Conservation (phyloP, 306 rosid species). For the Alnus glutinosa region DNA sequence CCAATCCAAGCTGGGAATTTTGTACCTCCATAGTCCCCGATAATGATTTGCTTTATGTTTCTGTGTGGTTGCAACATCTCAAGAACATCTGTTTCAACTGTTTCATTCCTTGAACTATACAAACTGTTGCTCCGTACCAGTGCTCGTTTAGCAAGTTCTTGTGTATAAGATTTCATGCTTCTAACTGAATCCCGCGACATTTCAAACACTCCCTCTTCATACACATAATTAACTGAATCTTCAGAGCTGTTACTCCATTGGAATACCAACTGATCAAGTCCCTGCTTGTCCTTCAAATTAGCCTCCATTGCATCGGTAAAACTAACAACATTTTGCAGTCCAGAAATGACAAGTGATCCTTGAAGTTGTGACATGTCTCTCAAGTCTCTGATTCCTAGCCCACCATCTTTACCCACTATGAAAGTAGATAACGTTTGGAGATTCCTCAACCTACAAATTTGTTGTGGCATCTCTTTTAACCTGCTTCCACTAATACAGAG, state of each 20-base stretch:
- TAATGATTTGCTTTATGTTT: slow-evolving; percentile 20
- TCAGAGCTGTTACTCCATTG: slow-evolving; percentile 24
- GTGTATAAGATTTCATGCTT: slow-evolving; percentile 16
- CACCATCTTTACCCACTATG: slow-evolving; percentile 23
- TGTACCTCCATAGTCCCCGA: slow-evolving; percentile 35
- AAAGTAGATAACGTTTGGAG: slow-evolving; percentile 32
- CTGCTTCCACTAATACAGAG: slow-evolving; percentile 28
- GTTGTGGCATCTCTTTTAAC: slow-evolving; percentile 35
- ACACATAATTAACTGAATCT: not conserved
- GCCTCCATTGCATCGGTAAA: slow-evolving; percentile 37
- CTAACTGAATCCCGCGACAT: not conserved
- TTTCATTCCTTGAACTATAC: slow-evolving; percentile 28
- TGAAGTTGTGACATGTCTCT: slow-evolving; percentile 23
- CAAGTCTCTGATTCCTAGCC: slow-evolving; percentile 29
- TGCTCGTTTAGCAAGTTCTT: not conserved
- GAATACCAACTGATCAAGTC: slow-evolving; percentile 25
- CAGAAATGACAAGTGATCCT: slow-evolving; percentile 29
- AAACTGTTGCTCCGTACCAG: not conserved
- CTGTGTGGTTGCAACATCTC: slow-evolving; percentile 42
- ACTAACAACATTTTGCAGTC: slow-evolving; percentile 32
- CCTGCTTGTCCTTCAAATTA: slow-evolving; percentile 34
- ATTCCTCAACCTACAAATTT: slow-evolving; percentile 30
- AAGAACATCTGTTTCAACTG: slow-evolving; percentile 30
- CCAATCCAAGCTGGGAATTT: slow-evolving; percentile 36
- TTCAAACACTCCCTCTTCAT: slow-evolving; percentile 8